Evolutionary conservation across 495 filamentous ascomycete genomes (phyloP), one percentile per base, ranked within the genome.

Genomic region (Penicillium longicatenatum): DNA sequence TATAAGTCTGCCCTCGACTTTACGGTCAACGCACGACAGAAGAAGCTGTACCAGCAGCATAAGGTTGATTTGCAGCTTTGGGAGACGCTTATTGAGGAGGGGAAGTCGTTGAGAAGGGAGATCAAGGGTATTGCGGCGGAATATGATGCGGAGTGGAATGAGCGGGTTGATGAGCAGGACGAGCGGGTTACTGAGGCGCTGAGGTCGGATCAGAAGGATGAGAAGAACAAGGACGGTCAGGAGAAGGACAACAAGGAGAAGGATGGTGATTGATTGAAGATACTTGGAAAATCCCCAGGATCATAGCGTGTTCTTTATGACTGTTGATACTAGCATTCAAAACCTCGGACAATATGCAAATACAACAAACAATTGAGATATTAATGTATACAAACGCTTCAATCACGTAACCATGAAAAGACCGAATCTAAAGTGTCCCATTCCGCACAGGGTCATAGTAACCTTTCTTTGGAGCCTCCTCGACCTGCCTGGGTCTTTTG

Each of bases 91-190:
- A 81, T 95, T n/a, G 85, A 92, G 49, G 89, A 94, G 50, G 91
- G 84, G 0, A 97, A 96, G 66, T 72, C 83, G 26, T 70, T 97
- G 55, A 70, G 93, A 21, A 82, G 78, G 61, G 93, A 97, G 73
- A 92, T 97, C 57, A 89, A 86, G 69, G 79, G 73, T 6, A 86
- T 96, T 39, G 91, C 93, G 1, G 83, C 86, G 22, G 90, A 96
- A 68, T 97, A 97, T 72, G 92, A 94, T 64, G 90, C 91, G n/a
- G 90, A 92, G 20, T 97, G 92, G 93, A 84, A 98, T 72, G 93
- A 97, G 75, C 80, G 74, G 47, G 75, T 76, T 50, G 91, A 96
- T 70, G 86, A 92, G 44, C 83, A 85, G n/a, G 85, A 86, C 41
- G 84, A 91, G 64, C 81, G 78, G 30, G 90, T 95, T 2, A 87